phyloP scores from a whole-genome alignment of 805 yeast species.

The Saturnispora bothae region DNA sequence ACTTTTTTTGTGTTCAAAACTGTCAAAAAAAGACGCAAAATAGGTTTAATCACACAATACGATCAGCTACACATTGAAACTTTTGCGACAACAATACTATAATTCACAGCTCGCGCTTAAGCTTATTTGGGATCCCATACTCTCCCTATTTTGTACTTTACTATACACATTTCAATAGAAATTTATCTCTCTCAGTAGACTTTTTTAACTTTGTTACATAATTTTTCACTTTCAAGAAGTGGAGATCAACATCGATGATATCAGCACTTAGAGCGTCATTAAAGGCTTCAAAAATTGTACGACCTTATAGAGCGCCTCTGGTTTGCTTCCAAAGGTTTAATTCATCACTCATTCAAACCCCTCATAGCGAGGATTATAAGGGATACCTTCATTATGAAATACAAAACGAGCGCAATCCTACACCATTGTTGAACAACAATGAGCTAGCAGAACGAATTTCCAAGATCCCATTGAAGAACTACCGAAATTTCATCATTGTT shows the following conservation, averaged over 20 bases:
- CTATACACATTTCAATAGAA: neutral
- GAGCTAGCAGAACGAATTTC: constrained; percentile 40
- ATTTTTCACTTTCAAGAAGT: too few species aligned
- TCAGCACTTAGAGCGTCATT: neutral
- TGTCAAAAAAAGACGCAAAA: too few species aligned
- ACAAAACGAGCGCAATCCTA: constrained; percentile 23
- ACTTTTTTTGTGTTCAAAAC: neutral
- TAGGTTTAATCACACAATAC: too few species aligned
- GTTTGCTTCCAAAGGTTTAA: neutral
- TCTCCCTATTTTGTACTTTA: neutral
- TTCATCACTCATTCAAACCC: constrained; percentile 2
- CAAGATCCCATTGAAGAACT: constrained; percentile 73
- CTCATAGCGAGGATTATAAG: constrained; percentile 16
- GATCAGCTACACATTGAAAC: too few species aligned
- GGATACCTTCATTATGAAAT: constrained; percentile 21
- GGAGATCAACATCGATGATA: neutral
- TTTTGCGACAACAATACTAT: neutral
- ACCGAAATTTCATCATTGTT: constrained; percentile 85
- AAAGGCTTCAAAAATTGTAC: neutral
- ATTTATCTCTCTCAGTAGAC: too few species aligned
- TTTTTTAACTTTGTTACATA: too few species aligned
- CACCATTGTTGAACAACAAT: constrained; percentile 13
- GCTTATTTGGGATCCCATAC: neutral
- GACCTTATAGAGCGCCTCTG: too few species aligned
- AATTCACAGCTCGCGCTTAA: neutral